Evolutionary conservation across 306 rosid species (phyloP).

Genomic region (Castanea sativa): DNA sequence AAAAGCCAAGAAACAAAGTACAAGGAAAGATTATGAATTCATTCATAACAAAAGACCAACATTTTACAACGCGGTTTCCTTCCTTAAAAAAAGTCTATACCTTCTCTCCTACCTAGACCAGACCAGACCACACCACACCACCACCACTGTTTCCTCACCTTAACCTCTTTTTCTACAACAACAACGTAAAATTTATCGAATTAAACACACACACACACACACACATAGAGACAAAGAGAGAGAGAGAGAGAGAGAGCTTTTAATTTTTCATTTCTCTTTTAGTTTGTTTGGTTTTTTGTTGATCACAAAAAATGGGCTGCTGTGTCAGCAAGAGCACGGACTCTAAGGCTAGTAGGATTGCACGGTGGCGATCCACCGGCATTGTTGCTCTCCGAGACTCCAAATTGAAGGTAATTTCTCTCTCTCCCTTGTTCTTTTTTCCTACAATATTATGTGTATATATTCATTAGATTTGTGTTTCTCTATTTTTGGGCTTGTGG

Average conservation of each 20-base stretch:
- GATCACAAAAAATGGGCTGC: conserved; percentile 62
- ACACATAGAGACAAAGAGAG: background rate
- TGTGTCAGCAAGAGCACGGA: conserved; percentile 52
- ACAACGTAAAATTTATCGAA: no score
- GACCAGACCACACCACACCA: background rate
- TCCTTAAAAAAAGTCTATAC: background rate
- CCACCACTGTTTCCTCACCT: background rate
- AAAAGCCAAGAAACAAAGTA: no score
- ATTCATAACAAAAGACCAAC: background rate
- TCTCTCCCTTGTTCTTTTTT: background rate
- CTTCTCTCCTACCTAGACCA: no score
- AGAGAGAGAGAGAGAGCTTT: background rate
- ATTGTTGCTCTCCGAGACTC: conserved; percentile 87
- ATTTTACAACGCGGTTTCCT: background rate
- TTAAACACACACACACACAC: background rate
- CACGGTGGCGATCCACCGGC: conserved; percentile 97
- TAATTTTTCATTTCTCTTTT: background rate
- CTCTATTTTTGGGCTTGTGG: background rate
- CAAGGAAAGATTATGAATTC: background rate
- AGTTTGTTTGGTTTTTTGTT: no score
- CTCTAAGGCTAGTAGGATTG: conserved; percentile 50
- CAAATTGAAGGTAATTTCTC: conserved; percentile 66
- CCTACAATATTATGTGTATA: background rate
- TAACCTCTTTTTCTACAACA: background rate
- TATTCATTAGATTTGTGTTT: background rate